Evolutionary conservation across 805 yeast genomes (phyloP), one percentile per base, ranked within the genome.

Genomic region (Komagataella populi): DNA sequence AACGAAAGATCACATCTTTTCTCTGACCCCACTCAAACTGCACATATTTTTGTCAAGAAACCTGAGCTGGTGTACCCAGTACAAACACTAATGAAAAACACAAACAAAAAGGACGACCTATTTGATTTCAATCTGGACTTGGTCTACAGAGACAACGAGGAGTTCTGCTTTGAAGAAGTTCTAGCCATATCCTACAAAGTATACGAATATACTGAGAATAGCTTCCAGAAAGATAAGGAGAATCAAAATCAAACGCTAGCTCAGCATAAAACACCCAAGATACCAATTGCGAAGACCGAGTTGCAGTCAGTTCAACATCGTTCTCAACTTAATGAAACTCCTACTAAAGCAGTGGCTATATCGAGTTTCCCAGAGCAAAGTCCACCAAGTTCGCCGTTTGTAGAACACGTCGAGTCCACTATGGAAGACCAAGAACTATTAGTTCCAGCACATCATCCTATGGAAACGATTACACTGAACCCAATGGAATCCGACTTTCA

Each of bases 371-470:
- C 39, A 30, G 39, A 30, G 4, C 39, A 30, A 30, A 58, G 55
- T 47, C 50, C 56, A 30, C 75, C 79, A 3, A 68, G 71, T 12
- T 84, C 95, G 0, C 95, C 95, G 0, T 88, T 96, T 0, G 67
- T 67, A 1, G 4, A 50, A 6, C 49, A 48, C 36, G 45, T 52
- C 7, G 47, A 44, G 10, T 20, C 23, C 4, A 43, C 17, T 4
- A 20, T 23, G 36, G 47, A 36, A 4, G 50, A 17, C 14, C 44
- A 45, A 23, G 43, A 23, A 22, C 39, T 8, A 17, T 14, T 45
- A 16, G 45, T 20, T 8, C 51, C 18, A 23, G 50, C 48, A 60
- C 56, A 24, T 62, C 47, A 30, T 16, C 24, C 7, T 18, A 45
- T 45, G 20, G 47, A 45, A n/a, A 22, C 6, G 30, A 23, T 45